Evolutionary conservation across 192 early-diverging fungal genomes (phyloP), one percentile per base, ranked within the genome.

Genomic region (Chytriomyces sp.): DNA sequence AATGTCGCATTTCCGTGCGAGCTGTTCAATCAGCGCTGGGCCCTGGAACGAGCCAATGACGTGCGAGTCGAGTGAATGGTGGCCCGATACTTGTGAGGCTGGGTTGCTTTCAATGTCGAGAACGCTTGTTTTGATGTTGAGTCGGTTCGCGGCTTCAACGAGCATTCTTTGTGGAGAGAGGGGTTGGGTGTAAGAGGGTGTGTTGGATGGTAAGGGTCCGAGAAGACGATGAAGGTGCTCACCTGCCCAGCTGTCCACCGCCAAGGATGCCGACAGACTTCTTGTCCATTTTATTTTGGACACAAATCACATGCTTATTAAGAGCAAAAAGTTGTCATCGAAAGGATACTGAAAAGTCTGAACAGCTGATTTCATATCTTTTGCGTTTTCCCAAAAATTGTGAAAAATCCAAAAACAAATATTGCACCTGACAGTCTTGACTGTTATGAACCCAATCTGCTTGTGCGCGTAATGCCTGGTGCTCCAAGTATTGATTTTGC

Each of bases 161-260:
- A 97, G 85, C 98, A 99, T 99, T 81, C 85, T 85, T 44, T 44
- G n/a, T n/a, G n/a, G n/a, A 0, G 18, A 24, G 9, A 28, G 28
- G 68, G 45, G 11, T 3, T 7, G n/a, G n/a, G 68, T 46, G 23
- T 13, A 65, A 43, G 5, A 67, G 20, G 46, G 28, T 18, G 10
- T 45, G 66, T 11, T 20, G 23, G 28, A 6, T 16, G 10, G 26
- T 64, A 46, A 23, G 10, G n/a, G 45, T 47, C 3, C 35, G 35
- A 64, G 49, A 13, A 26, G 26, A 23, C n/a, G n/a, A 13, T 35
- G 13, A n/a, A n/a, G 23, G 45, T 64, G 63, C n/a, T 7, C 63
- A 83, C 84, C 97, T 90, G 8, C 98, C 98, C 28, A 99, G 92
- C 84, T 99, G 98, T n/a, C 98, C 98, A 46, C 97, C 95, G 64